These are phyloP conservation scores for Mucor plumbeus DNA, from an alignment of 371 early-diverging fungal genomes.

Conservation along the genomic window DNA sequence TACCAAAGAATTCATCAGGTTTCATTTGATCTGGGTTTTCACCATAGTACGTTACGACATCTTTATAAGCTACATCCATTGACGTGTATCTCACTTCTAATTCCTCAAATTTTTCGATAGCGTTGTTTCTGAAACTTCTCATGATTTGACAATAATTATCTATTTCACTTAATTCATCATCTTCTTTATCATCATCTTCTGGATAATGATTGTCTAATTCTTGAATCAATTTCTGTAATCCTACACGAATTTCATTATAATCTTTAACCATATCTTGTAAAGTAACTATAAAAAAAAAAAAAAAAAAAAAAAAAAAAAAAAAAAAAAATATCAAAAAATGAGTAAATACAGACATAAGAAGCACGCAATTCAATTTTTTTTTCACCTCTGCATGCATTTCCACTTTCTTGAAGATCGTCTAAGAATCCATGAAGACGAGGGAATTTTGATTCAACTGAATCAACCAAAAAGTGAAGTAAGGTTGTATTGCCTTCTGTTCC, in stretches of 20 bases:
- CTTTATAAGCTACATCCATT: constrained; percentile 72
- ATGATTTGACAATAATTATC: constrained; percentile 52
- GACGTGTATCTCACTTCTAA: constrained; percentile 57
- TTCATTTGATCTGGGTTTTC: constrained; percentile 82
- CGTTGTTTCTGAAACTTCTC: constrained; percentile 56
- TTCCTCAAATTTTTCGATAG: constrained; percentile 53
- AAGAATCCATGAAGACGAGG: constrained; percentile 71
- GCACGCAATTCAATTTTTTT: no score
- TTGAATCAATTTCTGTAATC: constrained; percentile 54
- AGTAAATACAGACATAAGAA: no score
- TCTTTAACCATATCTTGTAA: constrained; percentile 61
- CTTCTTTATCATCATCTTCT: constrained; percentile 39
- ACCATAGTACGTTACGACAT: constrained; percentile 76
- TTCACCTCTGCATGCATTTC: constrained; percentile 78
- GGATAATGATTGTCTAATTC: constrained; percentile 57
- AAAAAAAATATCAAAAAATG: constrained; percentile 8
- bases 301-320: neutral
- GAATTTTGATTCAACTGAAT: constrained; percentile 69
- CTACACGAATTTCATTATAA: constrained; percentile 62
- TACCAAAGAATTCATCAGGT: constrained; percentile 90
- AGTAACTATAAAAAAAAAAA: constrained; percentile 43
- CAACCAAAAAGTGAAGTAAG: constrained; percentile 80
- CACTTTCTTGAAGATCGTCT: constrained; percentile 73
- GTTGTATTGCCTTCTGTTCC: constrained; percentile 74
- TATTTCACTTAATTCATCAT: constrained; percentile 38